A percentile compares a stretch with the other conserved stretches of the same genome.
Conservation (phyloP, 495 filamentous ascomycete genomes). For the Jackrogersella multiformis region DNA sequence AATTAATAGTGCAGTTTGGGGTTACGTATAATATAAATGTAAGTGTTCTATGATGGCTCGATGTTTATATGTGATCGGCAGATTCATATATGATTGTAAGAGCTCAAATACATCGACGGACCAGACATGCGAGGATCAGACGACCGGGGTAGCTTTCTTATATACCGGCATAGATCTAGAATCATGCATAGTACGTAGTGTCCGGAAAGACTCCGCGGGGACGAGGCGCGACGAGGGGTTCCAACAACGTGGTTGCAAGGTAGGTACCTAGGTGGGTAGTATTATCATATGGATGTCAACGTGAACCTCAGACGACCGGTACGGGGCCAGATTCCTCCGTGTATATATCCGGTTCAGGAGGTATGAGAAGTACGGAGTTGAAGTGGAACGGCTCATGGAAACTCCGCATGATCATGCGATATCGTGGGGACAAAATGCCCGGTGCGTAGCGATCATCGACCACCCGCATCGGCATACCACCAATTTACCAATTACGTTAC, state of each 20-base stretch:
- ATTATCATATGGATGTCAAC: not conserved
- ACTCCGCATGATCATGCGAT: constrained; percentile 29
- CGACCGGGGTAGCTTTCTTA: constrained; percentile 8
- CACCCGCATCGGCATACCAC: constrained; percentile 6
- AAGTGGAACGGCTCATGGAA: constrained; percentile 11
- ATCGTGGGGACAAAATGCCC: constrained; percentile 10
- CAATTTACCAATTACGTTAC: not conserved
- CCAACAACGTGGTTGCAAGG: constrained; percentile 7
- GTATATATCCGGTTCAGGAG: not conserved
- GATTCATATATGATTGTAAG: constrained; percentile 11
- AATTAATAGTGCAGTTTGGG: no score
- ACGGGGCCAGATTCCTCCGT: not conserved
- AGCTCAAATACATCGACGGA: not conserved
- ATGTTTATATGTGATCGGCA: constrained; percentile 18
- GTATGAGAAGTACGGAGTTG: constrained; percentile 7
- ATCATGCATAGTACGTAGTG: constrained; percentile 6
- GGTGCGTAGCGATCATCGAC: constrained; percentile 16
- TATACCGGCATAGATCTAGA: constrained; percentile 31
- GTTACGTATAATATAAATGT: not conserved
- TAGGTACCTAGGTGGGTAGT: no score
- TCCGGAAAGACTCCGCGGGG: not conserved
- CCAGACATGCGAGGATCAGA: constrained; percentile 13
- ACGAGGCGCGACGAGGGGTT: constrained; percentile 9
- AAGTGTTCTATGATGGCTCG: constrained; percentile 20
- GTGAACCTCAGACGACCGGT: not conserved